A percentile compares a stretch with the other conserved stretches of the same genome.
Conservation (phyloP, 768 basidiomycete species). For the Calocera viscosa region DNA sequence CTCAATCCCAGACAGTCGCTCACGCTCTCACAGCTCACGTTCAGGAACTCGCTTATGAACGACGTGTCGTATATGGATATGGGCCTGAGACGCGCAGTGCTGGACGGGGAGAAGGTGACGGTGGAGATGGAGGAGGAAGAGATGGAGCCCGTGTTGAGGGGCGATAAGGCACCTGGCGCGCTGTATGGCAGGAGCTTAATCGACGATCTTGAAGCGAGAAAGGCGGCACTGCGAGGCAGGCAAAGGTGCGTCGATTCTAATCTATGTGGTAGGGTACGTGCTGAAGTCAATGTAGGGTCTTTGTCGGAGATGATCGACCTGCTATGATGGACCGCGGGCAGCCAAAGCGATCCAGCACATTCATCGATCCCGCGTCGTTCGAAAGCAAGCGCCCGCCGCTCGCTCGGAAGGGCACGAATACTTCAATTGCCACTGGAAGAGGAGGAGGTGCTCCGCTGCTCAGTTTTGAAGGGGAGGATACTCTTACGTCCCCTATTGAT, state of each 20-base stretch:
- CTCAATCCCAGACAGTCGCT: slow-evolving; percentile 61
- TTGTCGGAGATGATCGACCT: slow-evolving; percentile 76
- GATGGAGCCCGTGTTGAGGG: slow-evolving; percentile 20
- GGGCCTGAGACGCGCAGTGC: slow-evolving; percentile 57
- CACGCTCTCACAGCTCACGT: slow-evolving; percentile 69
- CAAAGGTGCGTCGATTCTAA: slow-evolving; percentile 44
- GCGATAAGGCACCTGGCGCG: slow-evolving; percentile 58
- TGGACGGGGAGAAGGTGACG: slow-evolving; percentile 58
- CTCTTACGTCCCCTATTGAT: slow-evolving; percentile 23
- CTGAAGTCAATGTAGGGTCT: slow-evolving; percentile 42
- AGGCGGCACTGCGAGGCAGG: slow-evolving; percentile 67
- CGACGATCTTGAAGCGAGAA: slow-evolving; percentile 75
- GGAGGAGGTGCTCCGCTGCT: slow-evolving; percentile 45
- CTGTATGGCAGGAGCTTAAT: slow-evolving; percentile 81
- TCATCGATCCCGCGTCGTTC: slow-evolving; percentile 60
- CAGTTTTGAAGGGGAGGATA: slow-evolving; percentile 44
- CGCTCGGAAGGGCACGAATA: slow-evolving; percentile 27
- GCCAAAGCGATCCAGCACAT: slow-evolving; percentile 44
- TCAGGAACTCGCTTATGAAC: slow-evolving; percentile 64
- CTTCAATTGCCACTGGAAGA: slow-evolving; percentile 26
- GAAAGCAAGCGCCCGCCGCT: slow-evolving; percentile 32
- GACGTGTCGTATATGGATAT: slow-evolving; percentile 52
- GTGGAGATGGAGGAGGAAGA: slow-evolving; percentile 39
- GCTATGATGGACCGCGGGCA: slow-evolving; percentile 79
- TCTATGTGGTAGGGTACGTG: not conserved